A percentile compares a stretch with the other conserved stretches of the same genome.
Evolutionary conservation across 139 green algal species (phyloP).

Genomic region (Edaphochlamys debaryana): DNA sequence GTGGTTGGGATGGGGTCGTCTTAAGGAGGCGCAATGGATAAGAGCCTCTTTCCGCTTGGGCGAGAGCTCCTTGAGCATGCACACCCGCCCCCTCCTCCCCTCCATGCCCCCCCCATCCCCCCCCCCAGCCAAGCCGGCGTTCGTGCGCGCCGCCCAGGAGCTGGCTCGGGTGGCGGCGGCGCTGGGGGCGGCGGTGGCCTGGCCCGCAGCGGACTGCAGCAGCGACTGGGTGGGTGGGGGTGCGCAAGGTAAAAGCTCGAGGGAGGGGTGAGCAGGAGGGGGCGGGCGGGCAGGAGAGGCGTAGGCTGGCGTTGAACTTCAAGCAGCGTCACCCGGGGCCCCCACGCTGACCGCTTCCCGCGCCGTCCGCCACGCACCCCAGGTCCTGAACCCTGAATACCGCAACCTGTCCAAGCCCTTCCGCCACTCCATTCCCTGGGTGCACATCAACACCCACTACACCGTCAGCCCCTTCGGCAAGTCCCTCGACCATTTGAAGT

Average conservation of each 20-base stretch:
- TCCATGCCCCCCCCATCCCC: too few species aligned
- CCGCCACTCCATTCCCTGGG: neutral
- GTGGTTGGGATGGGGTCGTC: too few species aligned
- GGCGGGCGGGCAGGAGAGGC: too few species aligned
- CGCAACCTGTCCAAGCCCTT: neutral
- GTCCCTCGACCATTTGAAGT: neutral
- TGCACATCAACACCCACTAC: neutral
- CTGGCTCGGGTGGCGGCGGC: neutral
- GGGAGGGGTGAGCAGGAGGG: too few species aligned
- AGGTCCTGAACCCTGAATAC: neutral
- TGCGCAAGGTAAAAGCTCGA: too few species aligned
- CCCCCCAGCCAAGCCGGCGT: neutral
- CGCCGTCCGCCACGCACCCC: neutral
- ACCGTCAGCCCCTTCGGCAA: neutral
- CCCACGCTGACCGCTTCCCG: neutral
- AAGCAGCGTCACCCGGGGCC: too few species aligned
- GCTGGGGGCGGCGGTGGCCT: neutral
- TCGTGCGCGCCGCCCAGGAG: neutral
- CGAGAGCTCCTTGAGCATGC: too few species aligned
- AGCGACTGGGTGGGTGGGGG: neutral
- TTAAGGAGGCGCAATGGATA: too few species aligned
- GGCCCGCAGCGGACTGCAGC: neutral
- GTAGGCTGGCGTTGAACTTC: neutral
- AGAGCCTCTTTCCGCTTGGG: too few species aligned
- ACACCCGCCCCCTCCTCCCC: too few species aligned